Percentiles rank a stretch among this genome's conserved stretches.
Evolutionary conservation across 176 grass and related monocot species (phyloP).

Genomic region (Thinopyrum elongatum): DNA sequence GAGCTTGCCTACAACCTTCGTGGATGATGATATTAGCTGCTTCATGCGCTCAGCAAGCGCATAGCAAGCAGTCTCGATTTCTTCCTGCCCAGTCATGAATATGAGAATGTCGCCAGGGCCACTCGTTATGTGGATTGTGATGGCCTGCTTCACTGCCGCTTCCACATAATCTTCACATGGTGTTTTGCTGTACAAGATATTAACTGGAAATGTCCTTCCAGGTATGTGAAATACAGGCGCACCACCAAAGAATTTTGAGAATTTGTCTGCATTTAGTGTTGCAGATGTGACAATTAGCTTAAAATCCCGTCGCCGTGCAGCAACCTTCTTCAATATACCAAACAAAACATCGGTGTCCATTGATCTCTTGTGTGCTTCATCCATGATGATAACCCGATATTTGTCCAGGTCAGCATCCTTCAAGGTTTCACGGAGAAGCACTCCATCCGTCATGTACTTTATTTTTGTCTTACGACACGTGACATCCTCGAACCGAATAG

Average conservation of each 20-base stretch:
- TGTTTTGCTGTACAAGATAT: constrained; percentile 86
- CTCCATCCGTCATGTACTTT: constrained; percentile 86
- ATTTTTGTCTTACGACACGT: constrained; percentile 72
- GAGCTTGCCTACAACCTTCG: constrained; percentile 71
- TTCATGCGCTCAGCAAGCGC: constrained; percentile 84
- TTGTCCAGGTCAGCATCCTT: constrained; percentile 94
- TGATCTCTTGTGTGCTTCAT: constrained; percentile 92
- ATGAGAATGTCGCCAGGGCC: constrained; percentile 84
- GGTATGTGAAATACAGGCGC: constrained; percentile 80
- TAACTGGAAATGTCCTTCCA: constrained; percentile 89
- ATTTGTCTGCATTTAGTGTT: constrained; percentile 90
- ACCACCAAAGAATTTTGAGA: constrained; percentile 94
- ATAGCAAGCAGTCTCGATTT: constrained; percentile 92
- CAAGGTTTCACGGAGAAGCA: constrained; percentile 70
- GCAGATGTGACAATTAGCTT: constrained; percentile 85
- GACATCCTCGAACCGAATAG: constrained; percentile 94
- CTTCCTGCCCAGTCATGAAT: constrained; percentile 96
- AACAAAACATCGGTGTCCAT: constrained; percentile 75
- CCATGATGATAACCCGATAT: constrained; percentile 90
- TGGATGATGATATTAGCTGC: constrained; percentile 70
- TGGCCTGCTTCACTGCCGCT: constrained; percentile 85
- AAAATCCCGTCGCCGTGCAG: constrained; percentile 62
- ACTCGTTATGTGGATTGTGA: constrained; percentile 88
- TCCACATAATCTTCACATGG: constrained; percentile 95
- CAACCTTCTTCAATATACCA: constrained; percentile 80